These are phyloP conservation scores for Basidiobolus meristosporus DNA, from an alignment of 371 early-diverging fungal species.

Conservation along the genomic window DNA sequence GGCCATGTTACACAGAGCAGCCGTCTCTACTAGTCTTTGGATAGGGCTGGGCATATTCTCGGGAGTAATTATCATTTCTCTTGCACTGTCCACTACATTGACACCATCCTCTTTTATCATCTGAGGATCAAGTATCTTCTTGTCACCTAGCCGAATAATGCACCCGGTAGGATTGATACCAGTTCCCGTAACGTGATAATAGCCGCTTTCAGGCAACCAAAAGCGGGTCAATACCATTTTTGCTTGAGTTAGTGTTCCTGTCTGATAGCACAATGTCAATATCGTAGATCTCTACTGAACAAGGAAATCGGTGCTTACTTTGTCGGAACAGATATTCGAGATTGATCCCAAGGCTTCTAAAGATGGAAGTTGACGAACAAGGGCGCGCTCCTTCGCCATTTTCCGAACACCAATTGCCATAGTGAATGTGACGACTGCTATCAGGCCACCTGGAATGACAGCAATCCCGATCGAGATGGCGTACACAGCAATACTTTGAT, in stretches of 20 bases:
- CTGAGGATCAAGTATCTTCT: too few relatives aligned
- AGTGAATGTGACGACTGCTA: constrained; percentile 75
- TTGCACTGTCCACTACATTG: constrained; percentile 2
- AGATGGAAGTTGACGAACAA: constrained; percentile 74
- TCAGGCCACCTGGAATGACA: constrained; percentile 89
- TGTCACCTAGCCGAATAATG: constrained; percentile 11
- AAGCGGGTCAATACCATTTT: constrained; percentile 60
- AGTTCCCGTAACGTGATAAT: constrained; percentile 31
- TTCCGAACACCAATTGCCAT: constrained; percentile 81
- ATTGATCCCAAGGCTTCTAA: constrained; percentile 83
- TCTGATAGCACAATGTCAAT: too few relatives aligned
- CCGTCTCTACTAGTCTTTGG: constrained; percentile 6
- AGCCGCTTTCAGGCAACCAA: constrained; percentile 42
- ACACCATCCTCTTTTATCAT: not conserved
- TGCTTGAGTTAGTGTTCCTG: too few relatives aligned
- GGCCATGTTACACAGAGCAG: constrained; percentile 58
- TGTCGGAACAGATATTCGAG: constrained; percentile 82
- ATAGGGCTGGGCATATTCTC: constrained; percentile 13
- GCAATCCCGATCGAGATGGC: constrained; percentile 76
- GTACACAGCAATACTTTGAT: constrained; percentile 36
- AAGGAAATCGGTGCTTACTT: too few relatives aligned
- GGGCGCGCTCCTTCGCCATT: constrained; percentile 71
- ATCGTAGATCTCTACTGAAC: too few relatives aligned
- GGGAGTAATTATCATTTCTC: constrained; percentile 22
- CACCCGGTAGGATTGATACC: constrained; percentile 47